A percentile compares a stretch with the other conserved stretches of the same genome.
phyloP scores from a whole-genome alignment of 2,329 filamentous ascomycete genomes.

The Calonectria pseudoturangicola region DNA sequence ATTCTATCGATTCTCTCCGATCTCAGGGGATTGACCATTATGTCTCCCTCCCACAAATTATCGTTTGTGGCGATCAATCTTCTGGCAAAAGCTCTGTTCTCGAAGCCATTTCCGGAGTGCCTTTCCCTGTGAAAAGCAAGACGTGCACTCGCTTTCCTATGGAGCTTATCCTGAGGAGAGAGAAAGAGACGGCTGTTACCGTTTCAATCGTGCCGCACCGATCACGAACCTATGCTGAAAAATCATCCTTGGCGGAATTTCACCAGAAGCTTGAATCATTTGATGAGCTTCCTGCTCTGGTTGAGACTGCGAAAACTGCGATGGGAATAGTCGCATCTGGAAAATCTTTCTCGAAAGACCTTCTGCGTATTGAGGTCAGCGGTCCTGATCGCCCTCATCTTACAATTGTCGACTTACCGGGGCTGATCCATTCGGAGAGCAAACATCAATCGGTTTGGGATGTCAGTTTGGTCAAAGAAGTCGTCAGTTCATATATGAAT shows the following conservation, averaged over 20 bases:
- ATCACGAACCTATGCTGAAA: slow-evolving; percentile 52
- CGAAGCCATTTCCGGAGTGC: slow-evolving; percentile 77
- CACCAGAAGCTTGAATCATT: slow-evolving; percentile 39
- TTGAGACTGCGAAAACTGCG: slow-evolving; percentile 62
- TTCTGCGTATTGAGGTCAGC: slow-evolving; percentile 69
- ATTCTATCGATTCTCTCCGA: slow-evolving; percentile 51
- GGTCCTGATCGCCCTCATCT: slow-evolving; percentile 71
- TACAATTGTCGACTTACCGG: slow-evolving; percentile 77
- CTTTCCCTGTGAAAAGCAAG: slow-evolving; percentile 74
- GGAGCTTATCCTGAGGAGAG: slow-evolving; percentile 72
- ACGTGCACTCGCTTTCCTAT: slow-evolving; percentile 78
- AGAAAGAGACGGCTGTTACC: slow-evolving; percentile 55
- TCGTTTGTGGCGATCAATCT: slow-evolving; percentile 77
- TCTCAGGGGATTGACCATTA: slow-evolving; percentile 61
- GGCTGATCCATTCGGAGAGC: slow-evolving; percentile 70
- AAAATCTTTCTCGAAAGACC: slow-evolving; percentile 66
- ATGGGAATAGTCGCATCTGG: slow-evolving; percentile 69
- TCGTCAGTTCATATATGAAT: slow-evolving; percentile 75
- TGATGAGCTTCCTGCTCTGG: slow-evolving; percentile 54
- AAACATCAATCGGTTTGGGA: slow-evolving; percentile 67
- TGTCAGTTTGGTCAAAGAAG: slow-evolving; percentile 64
- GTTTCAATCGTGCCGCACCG: slow-evolving; percentile 59
- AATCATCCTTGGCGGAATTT: slow-evolving; percentile 53
- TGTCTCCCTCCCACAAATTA: slow-evolving; percentile 65
- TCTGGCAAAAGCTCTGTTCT: slow-evolving; percentile 79